A percentile compares a stretch with the other conserved stretches of the same genome.
These are phyloP conservation scores for Mortierella alpina DNA, from an alignment of 192 early-diverging fungal species.

Conservation along the genomic window DNA sequence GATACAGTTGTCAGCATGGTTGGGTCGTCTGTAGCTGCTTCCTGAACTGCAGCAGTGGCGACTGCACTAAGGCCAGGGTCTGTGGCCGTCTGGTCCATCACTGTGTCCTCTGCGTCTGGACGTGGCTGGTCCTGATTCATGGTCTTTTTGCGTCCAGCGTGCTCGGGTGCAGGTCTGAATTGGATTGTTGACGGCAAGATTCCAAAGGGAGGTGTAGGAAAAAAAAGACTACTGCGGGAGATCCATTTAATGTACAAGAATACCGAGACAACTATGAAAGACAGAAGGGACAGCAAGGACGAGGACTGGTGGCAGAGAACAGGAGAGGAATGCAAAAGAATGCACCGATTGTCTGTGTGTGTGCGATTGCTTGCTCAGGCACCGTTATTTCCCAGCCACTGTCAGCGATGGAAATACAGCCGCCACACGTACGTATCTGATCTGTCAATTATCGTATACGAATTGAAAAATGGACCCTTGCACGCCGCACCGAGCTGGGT, in stretches of 20 bases:
- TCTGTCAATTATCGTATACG: too few species aligned
- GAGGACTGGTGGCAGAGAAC: background rate
- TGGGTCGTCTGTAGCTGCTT: too few species aligned
- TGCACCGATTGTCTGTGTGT: background rate
- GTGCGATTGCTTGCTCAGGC: too few species aligned
- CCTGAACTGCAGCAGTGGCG: too few species aligned
- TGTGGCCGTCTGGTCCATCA: too few species aligned
- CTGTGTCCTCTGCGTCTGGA: background rate
- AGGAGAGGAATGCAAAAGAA: background rate
- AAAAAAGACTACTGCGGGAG: background rate
- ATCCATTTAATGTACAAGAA: slow-evolving; percentile 15
- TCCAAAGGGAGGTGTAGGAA: background rate
- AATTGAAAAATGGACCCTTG: too few species aligned
- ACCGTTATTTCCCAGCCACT: too few species aligned
- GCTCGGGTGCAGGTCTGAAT: background rate
- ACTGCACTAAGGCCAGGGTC: too few species aligned
- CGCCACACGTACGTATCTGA: too few species aligned
- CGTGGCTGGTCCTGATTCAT: slow-evolving; percentile 26
- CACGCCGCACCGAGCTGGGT: too few species aligned
- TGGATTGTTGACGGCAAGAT: too few species aligned
- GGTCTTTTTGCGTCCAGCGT: background rate
- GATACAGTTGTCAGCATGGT: background rate
- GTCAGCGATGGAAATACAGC: too few species aligned
- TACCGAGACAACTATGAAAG: background rate
- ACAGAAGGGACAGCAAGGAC: background rate